Percentiles rank a stretch among this genome's conserved stretches.
phyloP scores from a whole-genome alignment of 805 yeast genomes.

The Kregervanrija delftensis region DNA sequence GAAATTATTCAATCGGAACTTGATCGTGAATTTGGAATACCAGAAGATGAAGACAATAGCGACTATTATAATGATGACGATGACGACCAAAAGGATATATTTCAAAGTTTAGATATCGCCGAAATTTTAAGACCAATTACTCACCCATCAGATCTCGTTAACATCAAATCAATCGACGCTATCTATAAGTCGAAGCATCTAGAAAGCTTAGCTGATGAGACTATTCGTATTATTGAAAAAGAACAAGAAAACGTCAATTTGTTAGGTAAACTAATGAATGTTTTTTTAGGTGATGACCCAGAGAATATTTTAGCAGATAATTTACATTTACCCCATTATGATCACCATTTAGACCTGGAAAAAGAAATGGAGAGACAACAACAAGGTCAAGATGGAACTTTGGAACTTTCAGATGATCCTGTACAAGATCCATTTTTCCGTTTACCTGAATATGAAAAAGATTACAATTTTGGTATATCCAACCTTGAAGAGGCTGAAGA shows the following conservation, averaged over 20 bases:
- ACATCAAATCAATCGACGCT: slow-evolving; percentile 59
- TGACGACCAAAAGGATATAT: slow-evolving; percentile 26
- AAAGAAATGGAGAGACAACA: slow-evolving; percentile 15
- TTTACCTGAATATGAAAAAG: slow-evolving; percentile 42
- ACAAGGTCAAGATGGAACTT: slow-evolving; percentile 15
- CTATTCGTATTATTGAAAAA: slow-evolving; percentile 69
- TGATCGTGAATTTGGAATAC: slow-evolving; percentile 23
- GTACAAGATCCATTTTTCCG: slow-evolving; percentile 58
- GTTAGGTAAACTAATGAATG: slow-evolving; percentile 64
- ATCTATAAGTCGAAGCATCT: slow-evolving; percentile 58
- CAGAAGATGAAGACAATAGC: slow-evolving; percentile 10
- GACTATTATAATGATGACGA: slow-evolving; percentile 9
- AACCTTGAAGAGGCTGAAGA: slow-evolving; percentile 55
- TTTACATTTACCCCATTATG: slow-evolving; percentile 61
- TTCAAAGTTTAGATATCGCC: slow-evolving; percentile 44
- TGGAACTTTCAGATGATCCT: slow-evolving; percentile 12
- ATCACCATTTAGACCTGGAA: slow-evolving; percentile 46
- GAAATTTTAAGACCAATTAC: slow-evolving; percentile 69
- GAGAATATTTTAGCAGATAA: slow-evolving; percentile 55
- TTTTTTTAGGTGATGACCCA: slow-evolving; percentile 85
- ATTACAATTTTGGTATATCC: slow-evolving; percentile 43
- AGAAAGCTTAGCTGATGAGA: slow-evolving; percentile 57
- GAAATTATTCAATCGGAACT: slow-evolving; percentile 21
- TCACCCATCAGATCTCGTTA: slow-evolving; percentile 72
- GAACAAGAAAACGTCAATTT: slow-evolving; percentile 77